These are phyloP conservation scores for Chaetomiaceae sp. DNA, from an alignment of 2,329 filamentous ascomycete species.

Conservation along the genomic window DNA sequence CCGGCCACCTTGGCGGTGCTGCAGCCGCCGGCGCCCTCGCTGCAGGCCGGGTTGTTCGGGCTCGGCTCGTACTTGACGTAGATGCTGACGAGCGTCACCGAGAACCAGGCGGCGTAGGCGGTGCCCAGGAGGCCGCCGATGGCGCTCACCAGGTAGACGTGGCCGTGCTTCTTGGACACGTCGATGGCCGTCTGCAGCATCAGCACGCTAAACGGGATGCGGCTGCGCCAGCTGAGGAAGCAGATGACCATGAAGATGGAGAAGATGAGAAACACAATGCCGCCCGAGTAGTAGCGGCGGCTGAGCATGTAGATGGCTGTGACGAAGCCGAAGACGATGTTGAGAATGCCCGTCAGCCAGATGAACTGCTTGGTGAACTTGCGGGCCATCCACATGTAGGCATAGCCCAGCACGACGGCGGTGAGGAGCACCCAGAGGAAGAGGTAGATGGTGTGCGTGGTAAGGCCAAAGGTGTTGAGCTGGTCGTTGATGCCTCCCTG, in stretches of 20 bases:
- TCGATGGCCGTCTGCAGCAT: slow-evolving; percentile 87
- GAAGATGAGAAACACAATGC: slow-evolving; percentile 83
- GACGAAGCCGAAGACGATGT: slow-evolving; percentile 77
- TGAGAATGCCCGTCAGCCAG: slow-evolving; percentile 85
- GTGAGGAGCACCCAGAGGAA: slow-evolving; percentile 74
- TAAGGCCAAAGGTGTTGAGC: slow-evolving; percentile 60
- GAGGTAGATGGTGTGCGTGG: slow-evolving; percentile 80
- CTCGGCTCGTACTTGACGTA: slow-evolving; percentile 78
- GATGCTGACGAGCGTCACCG: slow-evolving; percentile 77
- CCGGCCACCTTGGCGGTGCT: slow-evolving; percentile 75
- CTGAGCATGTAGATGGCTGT: slow-evolving; percentile 84
- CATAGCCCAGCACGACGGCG: slow-evolving; percentile 68
- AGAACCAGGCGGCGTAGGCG: slow-evolving; percentile 78
- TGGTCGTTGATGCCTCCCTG: slow-evolving; percentile 71
- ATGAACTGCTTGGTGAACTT: slow-evolving; percentile 85
- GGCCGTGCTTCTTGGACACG: slow-evolving; percentile 75
- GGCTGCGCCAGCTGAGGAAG: slow-evolving; percentile 83
- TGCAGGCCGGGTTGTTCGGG: slow-evolving; percentile 47
- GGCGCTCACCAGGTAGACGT: slow-evolving; percentile 82
- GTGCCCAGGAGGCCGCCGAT: slow-evolving; percentile 73
- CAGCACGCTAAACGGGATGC: slow-evolving; percentile 85
- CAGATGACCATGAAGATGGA: slow-evolving; percentile 73
- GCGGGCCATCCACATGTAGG: slow-evolving; percentile 71
- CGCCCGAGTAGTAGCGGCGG: slow-evolving; percentile 71
- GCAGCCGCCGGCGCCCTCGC: slow-evolving; percentile 56